Conservation (phyloP, 106 monocot species). For the Narthecium ossifragum region DNA sequence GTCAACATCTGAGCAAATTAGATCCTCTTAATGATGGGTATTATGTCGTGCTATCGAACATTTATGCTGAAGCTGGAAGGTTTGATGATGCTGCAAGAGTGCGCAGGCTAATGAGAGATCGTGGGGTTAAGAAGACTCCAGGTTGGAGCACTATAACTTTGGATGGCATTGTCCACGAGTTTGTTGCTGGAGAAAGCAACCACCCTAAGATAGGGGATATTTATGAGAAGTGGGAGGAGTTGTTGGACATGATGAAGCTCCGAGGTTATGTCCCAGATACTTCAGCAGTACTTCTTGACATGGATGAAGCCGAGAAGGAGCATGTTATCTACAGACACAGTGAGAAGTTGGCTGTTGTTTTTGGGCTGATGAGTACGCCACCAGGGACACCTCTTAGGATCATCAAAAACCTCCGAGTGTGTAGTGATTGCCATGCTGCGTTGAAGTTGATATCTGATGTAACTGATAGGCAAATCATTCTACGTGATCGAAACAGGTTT, state of each 20-base stretch:
- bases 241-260: conserved; percentile 37
- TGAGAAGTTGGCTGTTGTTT: conserved; percentile 64
- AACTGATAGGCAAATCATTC: conserved; percentile 29
- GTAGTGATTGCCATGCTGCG: conserved; percentile 61
- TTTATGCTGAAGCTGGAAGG: conserved; percentile 49
- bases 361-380: conserved; percentile 45
- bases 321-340: conserved; percentile 48
- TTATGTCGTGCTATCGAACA: conserved; percentile 63
- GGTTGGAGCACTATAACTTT: conserved; percentile 52
- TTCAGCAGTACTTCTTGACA: conserved; percentile 56
- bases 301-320: conserved; percentile 51
- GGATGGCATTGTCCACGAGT: conserved; percentile 36
- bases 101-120: conserved; percentile 47
- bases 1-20: conserved; percentile 27
- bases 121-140: conserved; percentile 59
- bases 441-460: conserved; percentile 56
- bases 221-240: conserved; percentile 35
- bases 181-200: conserved; percentile 47
- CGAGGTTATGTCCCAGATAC: conserved; percentile 49
- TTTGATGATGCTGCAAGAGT: conserved; percentile 42
- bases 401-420: conserved; percentile 79
- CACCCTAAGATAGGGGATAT: conserved; percentile 30
- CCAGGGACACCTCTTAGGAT: conserved; percentile 49
- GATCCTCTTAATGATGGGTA: conserved; percentile 70
- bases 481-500: conserved; percentile 61